Evolutionary conservation across 306 rosid species (phyloP).

Genomic region (Comarum palustre): DNA sequence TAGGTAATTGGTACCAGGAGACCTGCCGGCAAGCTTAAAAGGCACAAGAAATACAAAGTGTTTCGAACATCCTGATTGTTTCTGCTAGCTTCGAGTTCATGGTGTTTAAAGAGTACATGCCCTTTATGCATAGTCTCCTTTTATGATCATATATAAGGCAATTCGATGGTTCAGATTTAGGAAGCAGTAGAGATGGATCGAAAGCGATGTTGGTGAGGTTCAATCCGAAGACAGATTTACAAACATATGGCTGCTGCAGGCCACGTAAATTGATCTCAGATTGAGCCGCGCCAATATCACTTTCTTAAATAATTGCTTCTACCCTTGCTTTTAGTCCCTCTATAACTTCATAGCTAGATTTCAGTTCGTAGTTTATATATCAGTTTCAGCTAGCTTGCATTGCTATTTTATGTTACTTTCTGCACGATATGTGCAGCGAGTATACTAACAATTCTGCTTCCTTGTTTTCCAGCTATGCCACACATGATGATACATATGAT

Average conservation of each 20-base stretch:
- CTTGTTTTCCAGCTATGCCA: not conserved
- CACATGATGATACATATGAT: not conserved
- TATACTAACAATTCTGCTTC: not conserved
- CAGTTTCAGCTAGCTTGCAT: not conserved
- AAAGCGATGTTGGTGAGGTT: constrained; percentile 99
- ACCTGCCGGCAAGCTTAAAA: constrained; percentile 30
- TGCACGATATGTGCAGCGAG: not conserved
- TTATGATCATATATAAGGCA: constrained; percentile 4
- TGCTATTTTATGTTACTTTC: not conserved
- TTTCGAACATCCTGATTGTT: constrained; percentile 25
- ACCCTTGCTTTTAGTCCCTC: constrained; percentile 3
- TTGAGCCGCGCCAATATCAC: constrained; percentile 99
- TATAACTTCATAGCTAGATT: not conserved
- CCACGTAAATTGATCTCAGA: constrained; percentile 79
- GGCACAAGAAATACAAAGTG: constrained; percentile 39
- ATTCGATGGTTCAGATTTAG: constrained; percentile 32
- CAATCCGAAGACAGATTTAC: constrained; percentile 97
- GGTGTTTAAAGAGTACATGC: constrained; percentile 21
- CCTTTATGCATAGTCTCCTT: not conserved
- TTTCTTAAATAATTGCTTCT: constrained; percentile 31
- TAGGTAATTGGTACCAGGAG: constrained; percentile 38
- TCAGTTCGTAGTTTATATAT: not conserved
- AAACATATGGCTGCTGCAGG: not conserved
- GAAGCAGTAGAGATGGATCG: constrained; percentile 23
- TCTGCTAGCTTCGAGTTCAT: constrained; percentile 26